Percentiles rank a stretch among this genome's conserved stretches.
These are phyloP conservation scores for Pterocarpus macrocarpus DNA, from an alignment of 306 rosid genomes.

Conservation along the genomic window DNA sequence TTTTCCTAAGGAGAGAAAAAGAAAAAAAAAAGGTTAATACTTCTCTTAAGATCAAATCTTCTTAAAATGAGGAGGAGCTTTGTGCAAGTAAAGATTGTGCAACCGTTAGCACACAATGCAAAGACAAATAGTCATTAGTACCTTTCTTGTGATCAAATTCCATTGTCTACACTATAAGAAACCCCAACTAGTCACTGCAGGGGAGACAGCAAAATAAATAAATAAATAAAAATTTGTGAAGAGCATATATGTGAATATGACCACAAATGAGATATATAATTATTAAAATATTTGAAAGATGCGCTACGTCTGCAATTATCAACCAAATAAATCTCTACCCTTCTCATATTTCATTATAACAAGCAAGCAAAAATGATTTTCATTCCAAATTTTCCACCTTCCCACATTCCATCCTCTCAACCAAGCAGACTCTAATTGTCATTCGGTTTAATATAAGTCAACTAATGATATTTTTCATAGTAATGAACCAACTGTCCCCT, in stretches of 20 bases:
- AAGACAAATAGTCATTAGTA: slow-evolving; percentile 36
- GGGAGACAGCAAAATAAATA: neutral
- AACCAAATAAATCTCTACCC: slow-evolving; percentile 6
- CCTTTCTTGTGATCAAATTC: slow-evolving; percentile 34
- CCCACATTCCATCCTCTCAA: slow-evolving; percentile 17
- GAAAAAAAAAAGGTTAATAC: neutral
- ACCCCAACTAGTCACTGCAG: slow-evolving; percentile 43
- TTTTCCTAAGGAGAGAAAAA: neutral
- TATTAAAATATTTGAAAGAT: neutral
- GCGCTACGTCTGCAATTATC: slow-evolving; percentile 17
- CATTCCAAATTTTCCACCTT: slow-evolving; percentile 29
- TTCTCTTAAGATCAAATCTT: slow-evolving; percentile 1
- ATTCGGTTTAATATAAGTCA: neutral
- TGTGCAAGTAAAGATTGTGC: neutral
- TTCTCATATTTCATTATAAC: slow-evolving; percentile 11
- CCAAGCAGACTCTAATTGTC: neutral
- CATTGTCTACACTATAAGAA: slow-evolving; percentile 39
- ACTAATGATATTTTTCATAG: neutral
- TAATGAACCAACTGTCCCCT: neutral
- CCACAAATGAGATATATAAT: neutral
- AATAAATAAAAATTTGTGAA: neutral
- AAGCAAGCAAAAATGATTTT: slow-evolving; percentile 11
- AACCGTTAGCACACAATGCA: slow-evolving; percentile 15
- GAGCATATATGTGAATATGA: neutral
- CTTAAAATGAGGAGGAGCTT: slow-evolving; percentile 6